phyloP scores from a whole-genome alignment of 331 rosid species.

The Malus hybrid region DNA sequence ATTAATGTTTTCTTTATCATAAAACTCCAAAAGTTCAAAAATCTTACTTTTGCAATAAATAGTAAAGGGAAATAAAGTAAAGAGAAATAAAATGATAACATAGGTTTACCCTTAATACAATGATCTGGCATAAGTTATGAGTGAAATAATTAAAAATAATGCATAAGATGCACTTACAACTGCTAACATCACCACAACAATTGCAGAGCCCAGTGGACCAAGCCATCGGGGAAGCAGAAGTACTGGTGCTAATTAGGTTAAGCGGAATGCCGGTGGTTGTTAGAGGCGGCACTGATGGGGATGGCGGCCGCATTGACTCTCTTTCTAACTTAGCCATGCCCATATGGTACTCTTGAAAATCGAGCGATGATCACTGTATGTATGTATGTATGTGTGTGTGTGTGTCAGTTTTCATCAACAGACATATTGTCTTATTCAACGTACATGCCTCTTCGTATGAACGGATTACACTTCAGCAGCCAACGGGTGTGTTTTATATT shows the following conservation, averaged over 20 bases:
- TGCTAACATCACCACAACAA: conserved; percentile 27
- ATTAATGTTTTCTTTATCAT: too few species aligned
- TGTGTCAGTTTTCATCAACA: background rate
- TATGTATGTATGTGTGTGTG: background rate
- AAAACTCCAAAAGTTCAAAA: background rate
- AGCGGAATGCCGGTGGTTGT: background rate
- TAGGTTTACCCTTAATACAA: too few species aligned
- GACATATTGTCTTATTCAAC: background rate
- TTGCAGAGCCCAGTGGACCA: conserved; percentile 48
- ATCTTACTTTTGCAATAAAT: background rate
- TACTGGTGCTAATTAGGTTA: background rate
- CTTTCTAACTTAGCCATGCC: background rate
- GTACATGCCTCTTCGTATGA: background rate
- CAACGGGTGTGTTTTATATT: too few species aligned
- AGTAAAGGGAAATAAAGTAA: too few species aligned
- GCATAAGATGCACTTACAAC: conserved; percentile 27
- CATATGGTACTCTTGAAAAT: background rate
- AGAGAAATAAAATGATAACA: background rate
- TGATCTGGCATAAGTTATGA: too few species aligned
- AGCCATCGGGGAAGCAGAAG: conserved; percentile 6
- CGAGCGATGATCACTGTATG: background rate
- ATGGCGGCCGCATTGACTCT: background rate
- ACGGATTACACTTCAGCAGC: background rate
- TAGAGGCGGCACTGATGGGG: background rate
- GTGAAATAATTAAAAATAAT: too few species aligned